Evolutionary conservation across 495 filamentous ascomycete genomes (phyloP).

Genomic region (Elasticomyces elasticus): DNA sequence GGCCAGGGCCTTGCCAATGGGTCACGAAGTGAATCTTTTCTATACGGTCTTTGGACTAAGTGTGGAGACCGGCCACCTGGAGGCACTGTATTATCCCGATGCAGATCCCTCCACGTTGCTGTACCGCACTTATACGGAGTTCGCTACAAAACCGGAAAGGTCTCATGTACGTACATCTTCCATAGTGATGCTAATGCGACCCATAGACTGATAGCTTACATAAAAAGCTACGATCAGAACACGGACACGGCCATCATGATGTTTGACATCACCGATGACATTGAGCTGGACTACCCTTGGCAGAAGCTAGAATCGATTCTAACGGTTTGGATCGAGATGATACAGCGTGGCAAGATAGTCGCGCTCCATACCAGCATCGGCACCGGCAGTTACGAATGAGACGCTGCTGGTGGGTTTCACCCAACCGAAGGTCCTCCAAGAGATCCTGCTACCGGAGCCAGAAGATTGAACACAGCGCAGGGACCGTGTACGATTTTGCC

Average conservation of each 20-base stretch:
- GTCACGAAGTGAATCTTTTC: background rate
- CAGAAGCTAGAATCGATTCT: background rate
- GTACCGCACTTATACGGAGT: background rate
- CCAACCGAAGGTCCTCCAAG: background rate
- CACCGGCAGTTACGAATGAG: background rate
- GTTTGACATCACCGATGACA: background rate
- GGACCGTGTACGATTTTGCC: background rate
- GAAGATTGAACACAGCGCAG: background rate
- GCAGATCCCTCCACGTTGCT: background rate
- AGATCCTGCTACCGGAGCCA: background rate
- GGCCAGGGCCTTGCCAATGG: background rate
- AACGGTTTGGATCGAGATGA: conserved; percentile 5
- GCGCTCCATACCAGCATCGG: background rate
- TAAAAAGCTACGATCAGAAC: conserved; percentile 1
- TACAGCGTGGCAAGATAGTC: background rate
- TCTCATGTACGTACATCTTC: background rate
- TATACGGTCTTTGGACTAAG: background rate
- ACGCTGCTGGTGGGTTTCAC: background rate
- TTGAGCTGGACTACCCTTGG: background rate
- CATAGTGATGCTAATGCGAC: background rate
- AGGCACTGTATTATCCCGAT: background rate
- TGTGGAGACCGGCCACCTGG: background rate
- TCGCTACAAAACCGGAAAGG: background rate
- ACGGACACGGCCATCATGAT: conserved; percentile 1
- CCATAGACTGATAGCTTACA: background rate